phyloP scores from a whole-genome alignment of 78 protist genomes.

The Ministeria vibrans region DNA sequence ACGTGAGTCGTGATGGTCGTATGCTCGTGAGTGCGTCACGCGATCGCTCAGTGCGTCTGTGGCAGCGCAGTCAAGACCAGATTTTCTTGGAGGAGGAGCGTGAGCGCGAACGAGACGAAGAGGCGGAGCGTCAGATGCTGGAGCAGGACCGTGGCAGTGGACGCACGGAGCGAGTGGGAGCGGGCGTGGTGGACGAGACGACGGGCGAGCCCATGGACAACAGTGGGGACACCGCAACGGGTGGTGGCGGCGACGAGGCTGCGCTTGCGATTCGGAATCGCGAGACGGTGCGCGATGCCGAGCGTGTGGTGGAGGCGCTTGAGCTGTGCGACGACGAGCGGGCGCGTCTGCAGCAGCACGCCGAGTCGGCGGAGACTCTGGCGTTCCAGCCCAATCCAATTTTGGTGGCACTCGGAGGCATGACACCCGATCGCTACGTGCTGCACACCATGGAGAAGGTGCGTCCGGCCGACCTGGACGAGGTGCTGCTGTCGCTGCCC shows the following conservation, averaged over 20 bases:
- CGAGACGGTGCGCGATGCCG: slow-evolving; percentile 55
- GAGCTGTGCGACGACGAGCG: slow-evolving; percentile 19
- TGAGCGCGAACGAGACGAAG: slow-evolving; percentile 43
- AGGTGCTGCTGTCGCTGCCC: too few relatives aligned
- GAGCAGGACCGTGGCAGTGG: slow-evolving; percentile 14
- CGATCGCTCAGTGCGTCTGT: slow-evolving; percentile 78
- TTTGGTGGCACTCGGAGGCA: too few relatives aligned
- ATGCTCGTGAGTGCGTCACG: slow-evolving; percentile 49
- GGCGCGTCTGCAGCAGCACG: too few relatives aligned
- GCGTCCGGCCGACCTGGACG: too few relatives aligned
- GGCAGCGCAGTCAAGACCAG: slow-evolving; percentile 75
- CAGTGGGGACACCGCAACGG: neutral
- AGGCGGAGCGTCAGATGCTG: slow-evolving; percentile 22
- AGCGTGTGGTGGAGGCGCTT: slow-evolving; percentile 69
- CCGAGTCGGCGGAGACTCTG: too few relatives aligned
- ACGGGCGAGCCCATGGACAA: slow-evolving; percentile 5
- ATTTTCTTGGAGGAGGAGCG: slow-evolving; percentile 70
- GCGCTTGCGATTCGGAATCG: slow-evolving; percentile 38
- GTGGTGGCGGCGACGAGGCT: slow-evolving; percentile 11
- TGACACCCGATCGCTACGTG: too few relatives aligned
- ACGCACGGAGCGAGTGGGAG: slow-evolving; percentile 26
- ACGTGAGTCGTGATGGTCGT: slow-evolving; percentile 18
- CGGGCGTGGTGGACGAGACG: neutral
- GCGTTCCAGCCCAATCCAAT: too few relatives aligned
- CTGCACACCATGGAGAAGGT: too few relatives aligned